Percentiles rank a stretch among this genome's conserved stretches.
Conservation (phyloP, 345 rosid genomes). For the thale cress (Arabidopsis thaliana) region DNA sequence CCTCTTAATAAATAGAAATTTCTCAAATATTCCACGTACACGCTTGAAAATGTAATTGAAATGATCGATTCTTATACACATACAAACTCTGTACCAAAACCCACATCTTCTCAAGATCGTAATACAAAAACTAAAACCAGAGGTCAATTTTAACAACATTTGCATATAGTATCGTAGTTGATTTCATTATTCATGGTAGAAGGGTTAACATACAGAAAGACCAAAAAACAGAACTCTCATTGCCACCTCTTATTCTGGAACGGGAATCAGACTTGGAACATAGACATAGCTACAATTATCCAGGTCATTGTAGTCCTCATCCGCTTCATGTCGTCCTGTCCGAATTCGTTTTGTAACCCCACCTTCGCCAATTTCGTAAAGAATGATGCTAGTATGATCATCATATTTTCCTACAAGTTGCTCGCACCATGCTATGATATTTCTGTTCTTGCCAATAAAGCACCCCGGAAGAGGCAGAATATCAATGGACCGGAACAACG, state of each 20-base stretch:
- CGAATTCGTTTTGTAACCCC: not conserved
- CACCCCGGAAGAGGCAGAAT: not conserved
- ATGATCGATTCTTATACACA: not conserved
- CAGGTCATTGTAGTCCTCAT: not conserved
- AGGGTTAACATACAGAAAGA: not conserved
- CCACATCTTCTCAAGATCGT: not conserved
- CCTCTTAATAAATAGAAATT: constrained; percentile 6
- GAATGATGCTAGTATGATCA: not conserved
- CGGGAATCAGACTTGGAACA: constrained; percentile 1
- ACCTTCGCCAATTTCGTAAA: constrained; percentile 4
- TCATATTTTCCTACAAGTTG: too few species aligned
- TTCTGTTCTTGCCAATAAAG: not conserved
- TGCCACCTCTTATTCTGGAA: not conserved
- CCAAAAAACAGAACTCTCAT: not conserved
- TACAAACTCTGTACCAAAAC: not conserved
- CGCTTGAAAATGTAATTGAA: not conserved
- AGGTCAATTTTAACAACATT: not conserved
- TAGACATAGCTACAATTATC: not conserved
- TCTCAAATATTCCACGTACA: not conserved
- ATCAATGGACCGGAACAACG: not conserved
- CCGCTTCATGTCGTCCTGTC: not conserved
- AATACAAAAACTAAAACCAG: not conserved
- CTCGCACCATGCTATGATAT: constrained; percentile 13
- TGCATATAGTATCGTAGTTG: not conserved
- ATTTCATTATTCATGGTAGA: not conserved